phyloP scores from a whole-genome alignment of 768 basidiomycete species.

The Russula sp. region DNA sequence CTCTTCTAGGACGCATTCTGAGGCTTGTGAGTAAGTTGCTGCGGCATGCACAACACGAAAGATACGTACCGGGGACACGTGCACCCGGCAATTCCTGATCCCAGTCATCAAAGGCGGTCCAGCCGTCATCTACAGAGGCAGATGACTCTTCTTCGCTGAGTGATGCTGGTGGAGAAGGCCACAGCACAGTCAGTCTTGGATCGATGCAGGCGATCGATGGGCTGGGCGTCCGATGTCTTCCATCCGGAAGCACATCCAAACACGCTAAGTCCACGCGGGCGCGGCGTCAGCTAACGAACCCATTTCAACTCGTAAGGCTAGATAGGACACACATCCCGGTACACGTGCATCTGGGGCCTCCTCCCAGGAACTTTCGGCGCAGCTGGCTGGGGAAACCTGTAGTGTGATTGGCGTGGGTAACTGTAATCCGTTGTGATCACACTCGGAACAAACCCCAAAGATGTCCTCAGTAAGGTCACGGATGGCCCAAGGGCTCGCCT shows the following conservation, averaged over 20 bases:
- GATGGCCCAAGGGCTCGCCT: slow-evolving; percentile 8
- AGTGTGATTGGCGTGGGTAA: neutral
- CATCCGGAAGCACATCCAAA: neutral
- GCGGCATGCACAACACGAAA: neutral
- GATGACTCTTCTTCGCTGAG: slow-evolving; percentile 6
- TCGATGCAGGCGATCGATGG: slow-evolving; percentile 19
- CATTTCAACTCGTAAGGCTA: neutral
- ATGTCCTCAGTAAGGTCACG: slow-evolving; percentile 12
- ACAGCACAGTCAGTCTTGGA: slow-evolving; percentile 19
- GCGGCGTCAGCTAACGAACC: neutral
- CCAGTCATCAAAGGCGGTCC: neutral
- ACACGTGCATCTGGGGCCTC: neutral
- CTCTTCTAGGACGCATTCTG: neutral
- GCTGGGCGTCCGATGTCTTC: slow-evolving; percentile 13
- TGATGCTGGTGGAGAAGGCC: slow-evolving; percentile 14
- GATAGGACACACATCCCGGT: slow-evolving; percentile 12
- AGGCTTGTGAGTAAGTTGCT: neutral
- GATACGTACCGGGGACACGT: slow-evolving; percentile 1
- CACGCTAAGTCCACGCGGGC: neutral
- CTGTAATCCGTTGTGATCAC: neutral
- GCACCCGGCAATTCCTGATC: neutral
- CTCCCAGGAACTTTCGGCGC: slow-evolving; percentile 2
- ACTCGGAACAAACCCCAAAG: slow-evolving; percentile 13
- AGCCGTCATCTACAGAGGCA: slow-evolving; percentile 1
- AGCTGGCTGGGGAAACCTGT: slow-evolving; percentile 6